A percentile compares a stretch with the other conserved stretches of the same genome.
phyloP scores from a whole-genome alignment of 2,329 filamentous ascomycete species.

The Exophiala bonariae region DNA sequence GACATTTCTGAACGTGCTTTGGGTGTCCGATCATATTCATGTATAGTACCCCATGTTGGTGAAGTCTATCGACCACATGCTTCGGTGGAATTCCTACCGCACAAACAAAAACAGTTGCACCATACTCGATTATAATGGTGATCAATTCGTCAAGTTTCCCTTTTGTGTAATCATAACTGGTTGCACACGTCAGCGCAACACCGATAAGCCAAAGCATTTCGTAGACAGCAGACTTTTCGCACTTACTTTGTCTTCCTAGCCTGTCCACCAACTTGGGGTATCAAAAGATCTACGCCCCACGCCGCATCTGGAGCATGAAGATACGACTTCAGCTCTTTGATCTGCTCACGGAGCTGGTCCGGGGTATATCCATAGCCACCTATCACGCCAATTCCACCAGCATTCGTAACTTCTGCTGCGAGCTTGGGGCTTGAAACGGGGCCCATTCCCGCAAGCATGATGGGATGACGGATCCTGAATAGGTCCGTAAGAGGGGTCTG shows the following conservation, averaged over 20 bases:
- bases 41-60: constrained; percentile 69
- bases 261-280: constrained; percentile 84
- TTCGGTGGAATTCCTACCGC: constrained; percentile 78
- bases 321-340: constrained; percentile 80
- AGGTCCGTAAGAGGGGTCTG: constrained; percentile 83
- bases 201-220: neutral
- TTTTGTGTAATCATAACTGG: constrained; percentile 79
- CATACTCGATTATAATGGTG: constrained; percentile 73
- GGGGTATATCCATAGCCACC: constrained; percentile 76
- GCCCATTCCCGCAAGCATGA: constrained; percentile 90
- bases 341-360: constrained; percentile 84
- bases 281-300: constrained; percentile 82
- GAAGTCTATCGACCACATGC: constrained; percentile 65
- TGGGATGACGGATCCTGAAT: constrained; percentile 84
- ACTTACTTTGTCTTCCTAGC: constrained; percentile 79
- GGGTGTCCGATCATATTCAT: constrained; percentile 92
- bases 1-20: constrained; percentile 75
- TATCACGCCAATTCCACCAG: constrained; percentile 83
- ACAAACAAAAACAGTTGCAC: constrained; percentile 72
- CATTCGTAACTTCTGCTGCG: constrained; percentile 85
- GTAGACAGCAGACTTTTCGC: neutral
- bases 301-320: constrained; percentile 80
- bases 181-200: neutral
- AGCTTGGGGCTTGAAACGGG: constrained; percentile 85
- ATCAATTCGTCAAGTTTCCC: constrained; percentile 78